Evolutionary conservation across 2,329 filamentous ascomycete species (phyloP).

Genomic region (Shiraia sp.): DNA sequence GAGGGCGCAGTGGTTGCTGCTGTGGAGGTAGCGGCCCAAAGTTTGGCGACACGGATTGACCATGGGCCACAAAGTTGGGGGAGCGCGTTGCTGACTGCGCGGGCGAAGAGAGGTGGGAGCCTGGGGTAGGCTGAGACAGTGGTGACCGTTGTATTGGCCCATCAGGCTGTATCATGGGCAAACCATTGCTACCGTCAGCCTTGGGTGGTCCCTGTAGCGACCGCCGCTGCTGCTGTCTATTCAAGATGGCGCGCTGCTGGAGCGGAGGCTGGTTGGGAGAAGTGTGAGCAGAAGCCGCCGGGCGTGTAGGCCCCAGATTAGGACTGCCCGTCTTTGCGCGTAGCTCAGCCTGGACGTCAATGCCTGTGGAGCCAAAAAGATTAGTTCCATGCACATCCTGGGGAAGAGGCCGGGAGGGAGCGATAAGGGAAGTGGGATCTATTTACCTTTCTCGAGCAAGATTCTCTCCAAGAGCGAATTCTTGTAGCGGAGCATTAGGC

Average conservation of each 20-base stretch:
- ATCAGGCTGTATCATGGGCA: slow-evolving; percentile 47
- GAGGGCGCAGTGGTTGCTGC: slow-evolving; percentile 50
- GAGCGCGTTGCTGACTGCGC: slow-evolving; percentile 61
- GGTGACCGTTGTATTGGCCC: slow-evolving; percentile 61
- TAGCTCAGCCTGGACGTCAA: slow-evolving; percentile 95
- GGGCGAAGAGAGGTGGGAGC: slow-evolving; percentile 75
- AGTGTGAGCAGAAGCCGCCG: slow-evolving; percentile 58
- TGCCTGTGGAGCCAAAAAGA: slow-evolving; percentile 64
- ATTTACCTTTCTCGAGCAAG: slow-evolving; percentile 91
- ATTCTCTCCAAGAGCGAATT: slow-evolving; percentile 96
- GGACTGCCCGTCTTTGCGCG: slow-evolving; percentile 90
- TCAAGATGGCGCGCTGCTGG: slow-evolving; percentile 79
- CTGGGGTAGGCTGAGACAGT: slow-evolving; percentile 78
- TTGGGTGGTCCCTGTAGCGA: slow-evolving; percentile 78
- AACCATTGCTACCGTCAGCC: slow-evolving; percentile 56
- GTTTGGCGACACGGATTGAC: slow-evolving; percentile 64
- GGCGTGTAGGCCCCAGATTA: slow-evolving; percentile 68
- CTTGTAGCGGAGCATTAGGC: slow-evolving; percentile 97
- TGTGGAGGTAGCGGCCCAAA: slow-evolving; percentile 57
- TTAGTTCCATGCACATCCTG: too few relatives aligned
- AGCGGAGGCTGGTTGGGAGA: slow-evolving; percentile 64
- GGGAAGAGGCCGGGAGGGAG: too few relatives aligned
- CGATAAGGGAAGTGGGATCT: slow-evolving; percentile 6
- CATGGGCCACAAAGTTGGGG: slow-evolving; percentile 62
- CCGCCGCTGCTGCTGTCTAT: slow-evolving; percentile 73